These are phyloP conservation scores for Remersonia thermophila DNA, from an alignment of 2,329 filamentous ascomycete species.

Conservation along the genomic window DNA sequence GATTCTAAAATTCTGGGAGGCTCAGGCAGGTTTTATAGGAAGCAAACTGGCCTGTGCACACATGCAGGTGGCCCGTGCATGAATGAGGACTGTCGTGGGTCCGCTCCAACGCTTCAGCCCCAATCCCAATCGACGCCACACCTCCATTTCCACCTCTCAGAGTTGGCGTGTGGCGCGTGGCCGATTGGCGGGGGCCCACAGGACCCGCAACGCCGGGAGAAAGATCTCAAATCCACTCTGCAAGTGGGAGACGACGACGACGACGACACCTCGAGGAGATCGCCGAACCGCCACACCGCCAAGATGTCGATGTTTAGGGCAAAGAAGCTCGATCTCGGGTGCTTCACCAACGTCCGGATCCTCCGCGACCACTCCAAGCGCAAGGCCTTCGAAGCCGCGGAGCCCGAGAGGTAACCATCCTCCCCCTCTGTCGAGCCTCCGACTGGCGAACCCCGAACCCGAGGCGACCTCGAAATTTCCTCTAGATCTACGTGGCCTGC, in stretches of 20 bases:
- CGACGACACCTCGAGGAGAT: background rate
- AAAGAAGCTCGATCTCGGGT: constrained; percentile 80
- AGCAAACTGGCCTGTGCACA: constrained; percentile 11
- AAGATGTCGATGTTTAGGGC: constrained; percentile 76
- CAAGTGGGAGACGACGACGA: background rate
- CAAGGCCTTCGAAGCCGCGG: constrained; percentile 75
- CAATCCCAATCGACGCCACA: too few relatives aligned
- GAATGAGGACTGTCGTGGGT: too few relatives aligned
- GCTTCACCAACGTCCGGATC: constrained; percentile 73
- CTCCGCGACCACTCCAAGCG: constrained; percentile 96
- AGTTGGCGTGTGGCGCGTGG: too few relatives aligned
- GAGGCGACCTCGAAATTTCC: too few relatives aligned
- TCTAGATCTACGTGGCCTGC: too few relatives aligned
- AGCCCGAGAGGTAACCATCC: constrained; percentile 70
- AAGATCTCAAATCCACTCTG: background rate
- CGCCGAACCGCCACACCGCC: constrained; percentile 15
- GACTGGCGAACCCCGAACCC: too few relatives aligned
- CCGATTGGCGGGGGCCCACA: too few relatives aligned
- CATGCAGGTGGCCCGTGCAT: too few relatives aligned
- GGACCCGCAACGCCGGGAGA: too few relatives aligned
- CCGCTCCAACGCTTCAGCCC: too few relatives aligned
- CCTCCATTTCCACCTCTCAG: too few relatives aligned
- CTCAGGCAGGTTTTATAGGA: constrained; percentile 6
- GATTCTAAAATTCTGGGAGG: constrained; percentile 3
- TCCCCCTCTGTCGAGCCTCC: background rate